These are phyloP conservation scores for Colletotrichum melonis DNA, from an alignment of 2,329 filamentous ascomycete species.

Conservation along the genomic window DNA sequence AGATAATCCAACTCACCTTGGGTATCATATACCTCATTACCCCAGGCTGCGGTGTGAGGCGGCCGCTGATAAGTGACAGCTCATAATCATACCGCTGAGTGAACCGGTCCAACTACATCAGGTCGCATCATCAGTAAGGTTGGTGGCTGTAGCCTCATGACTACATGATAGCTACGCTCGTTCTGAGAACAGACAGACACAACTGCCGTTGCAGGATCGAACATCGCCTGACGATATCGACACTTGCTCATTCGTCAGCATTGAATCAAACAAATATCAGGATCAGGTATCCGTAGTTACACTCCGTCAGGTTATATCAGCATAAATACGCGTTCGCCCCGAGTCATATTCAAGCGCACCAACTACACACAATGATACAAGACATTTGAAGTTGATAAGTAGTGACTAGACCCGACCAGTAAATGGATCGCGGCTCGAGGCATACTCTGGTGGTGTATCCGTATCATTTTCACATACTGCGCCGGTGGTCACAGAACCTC, in stretches of 20 bases:
- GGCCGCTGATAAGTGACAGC: slow-evolving; percentile 27
- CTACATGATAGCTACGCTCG: not conserved
- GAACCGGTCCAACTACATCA: slow-evolving; percentile 11
- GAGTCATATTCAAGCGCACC: not conserved
- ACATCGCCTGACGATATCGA: not conserved
- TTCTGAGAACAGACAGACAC: not conserved
- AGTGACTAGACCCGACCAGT: not conserved
- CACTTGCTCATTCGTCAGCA: not conserved
- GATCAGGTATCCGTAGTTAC: not conserved
- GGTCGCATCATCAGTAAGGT: not conserved
- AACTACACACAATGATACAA: not conserved
- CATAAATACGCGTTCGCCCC: no score
- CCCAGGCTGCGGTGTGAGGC: not conserved
- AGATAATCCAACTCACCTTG: not conserved
- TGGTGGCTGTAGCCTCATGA: slow-evolving; percentile 1
- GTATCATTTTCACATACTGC: not conserved
- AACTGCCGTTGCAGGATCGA: not conserved
- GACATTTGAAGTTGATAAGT: not conserved
- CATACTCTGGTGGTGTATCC: not conserved
- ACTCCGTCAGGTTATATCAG: not conserved
- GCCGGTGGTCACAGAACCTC: not conserved
- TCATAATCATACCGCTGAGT: slow-evolving; percentile 16
- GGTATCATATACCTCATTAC: not conserved
- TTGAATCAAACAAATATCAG: not conserved
- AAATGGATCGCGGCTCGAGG: not conserved